These are phyloP conservation scores for Limonium bicolor DNA, from an alignment of 148 eudicot species.

Conservation along the genomic window DNA sequence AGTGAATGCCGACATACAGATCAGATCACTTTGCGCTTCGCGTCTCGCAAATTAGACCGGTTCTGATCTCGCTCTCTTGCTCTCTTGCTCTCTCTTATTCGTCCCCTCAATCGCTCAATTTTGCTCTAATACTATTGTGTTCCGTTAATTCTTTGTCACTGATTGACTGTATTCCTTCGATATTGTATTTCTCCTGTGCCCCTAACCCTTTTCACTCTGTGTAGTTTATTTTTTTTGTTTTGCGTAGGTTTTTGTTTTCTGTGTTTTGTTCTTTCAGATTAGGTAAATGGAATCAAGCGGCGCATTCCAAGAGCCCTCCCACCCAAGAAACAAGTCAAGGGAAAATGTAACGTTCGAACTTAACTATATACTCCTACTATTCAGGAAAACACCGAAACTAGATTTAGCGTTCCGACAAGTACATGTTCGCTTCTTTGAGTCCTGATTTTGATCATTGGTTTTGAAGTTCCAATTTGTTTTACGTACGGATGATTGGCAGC, in stretches of 20 bases:
- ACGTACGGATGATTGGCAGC: conserved; percentile 18
- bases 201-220: neutral
- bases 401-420: neutral
- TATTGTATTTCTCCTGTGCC: neutral
- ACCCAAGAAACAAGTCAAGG: neutral
- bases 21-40: too few species aligned
- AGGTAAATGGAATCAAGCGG: neutral
- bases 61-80: neutral
- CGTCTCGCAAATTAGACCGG: too few species aligned
- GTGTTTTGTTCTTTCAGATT: neutral
- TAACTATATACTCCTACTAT: neutral
- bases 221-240: neutral
- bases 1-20: too few species aligned
- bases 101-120: neutral
- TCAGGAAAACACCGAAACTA: neutral
- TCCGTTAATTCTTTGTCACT: neutral
- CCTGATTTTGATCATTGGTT: neutral
- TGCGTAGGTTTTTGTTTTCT: neutral
- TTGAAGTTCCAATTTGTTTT: neutral
- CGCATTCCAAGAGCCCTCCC: neutral
- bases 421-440: neutral
- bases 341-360: conserved; percentile 1
- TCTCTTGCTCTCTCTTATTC: neutral
- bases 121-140: neutral
- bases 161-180: neutral